phyloP scores from a whole-genome alignment of 495 filamentous ascomycete genomes.

The Hypomontagnella monticulosa region DNA sequence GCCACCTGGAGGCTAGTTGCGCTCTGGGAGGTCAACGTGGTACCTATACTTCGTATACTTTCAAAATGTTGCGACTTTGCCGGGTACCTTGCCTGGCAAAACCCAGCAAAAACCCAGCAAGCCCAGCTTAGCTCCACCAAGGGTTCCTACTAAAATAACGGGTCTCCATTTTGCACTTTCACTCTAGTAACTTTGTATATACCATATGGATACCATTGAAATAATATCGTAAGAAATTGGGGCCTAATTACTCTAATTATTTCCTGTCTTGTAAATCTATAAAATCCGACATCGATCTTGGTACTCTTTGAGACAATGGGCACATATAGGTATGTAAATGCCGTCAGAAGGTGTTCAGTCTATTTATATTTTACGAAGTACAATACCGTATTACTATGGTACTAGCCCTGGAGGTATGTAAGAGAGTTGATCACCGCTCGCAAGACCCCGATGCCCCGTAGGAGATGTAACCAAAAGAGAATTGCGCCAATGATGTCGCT shows the following conservation, averaged over 20 bases:
- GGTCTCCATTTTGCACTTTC: background rate
- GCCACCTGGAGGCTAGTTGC: no score
- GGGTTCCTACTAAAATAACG: background rate
- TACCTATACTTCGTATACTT: conserved; percentile 19
- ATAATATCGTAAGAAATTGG: no score
- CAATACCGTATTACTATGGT: background rate
- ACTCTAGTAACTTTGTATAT: no score
- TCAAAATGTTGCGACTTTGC: conserved; percentile 4
- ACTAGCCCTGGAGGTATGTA: conserved; percentile 2
- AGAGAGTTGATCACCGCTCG: conserved; percentile 18
- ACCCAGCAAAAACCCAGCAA: no score
- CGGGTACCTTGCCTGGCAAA: background rate
- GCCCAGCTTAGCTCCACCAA: background rate
- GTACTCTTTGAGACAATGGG: background rate
- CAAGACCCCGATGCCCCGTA: conserved; percentile 11
- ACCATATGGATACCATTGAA: background rate
- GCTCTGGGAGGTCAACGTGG: background rate
- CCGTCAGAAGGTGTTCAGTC: conserved; percentile 5
- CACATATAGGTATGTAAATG: background rate
- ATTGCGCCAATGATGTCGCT: conserved; percentile 34
- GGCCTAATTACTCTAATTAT: no score
- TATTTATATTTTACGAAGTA: conserved; percentile 38
- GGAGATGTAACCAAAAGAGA: conserved; percentile 23
- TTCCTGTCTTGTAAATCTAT: no score
- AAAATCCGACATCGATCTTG: no score